A percentile compares a stretch with the other conserved stretches of the same genome.
Evolutionary conservation across 176 grass and related monocot species (phyloP).

Genomic region (Eragrostis nindensis): DNA sequence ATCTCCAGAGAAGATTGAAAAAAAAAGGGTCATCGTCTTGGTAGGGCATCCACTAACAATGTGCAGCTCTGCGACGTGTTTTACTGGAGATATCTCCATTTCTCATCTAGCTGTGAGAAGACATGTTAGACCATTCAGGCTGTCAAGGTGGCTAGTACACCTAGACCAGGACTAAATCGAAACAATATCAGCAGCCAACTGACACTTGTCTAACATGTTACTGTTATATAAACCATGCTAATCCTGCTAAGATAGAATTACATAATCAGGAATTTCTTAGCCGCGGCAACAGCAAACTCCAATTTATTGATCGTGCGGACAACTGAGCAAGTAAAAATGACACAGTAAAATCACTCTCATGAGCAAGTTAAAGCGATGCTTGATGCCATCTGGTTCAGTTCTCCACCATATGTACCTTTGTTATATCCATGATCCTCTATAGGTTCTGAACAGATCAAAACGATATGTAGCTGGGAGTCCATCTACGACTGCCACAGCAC

Average conservation of each 20-base stretch:
- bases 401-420: slow-evolving; percentile 25
- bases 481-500: neutral
- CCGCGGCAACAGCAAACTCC: neutral
- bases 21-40: too few relatives aligned
- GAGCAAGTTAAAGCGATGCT: too few relatives aligned
- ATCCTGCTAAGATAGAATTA: neutral
- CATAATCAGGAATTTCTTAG: neutral
- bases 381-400: neutral
- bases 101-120: too few relatives aligned
- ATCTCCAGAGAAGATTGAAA: too few relatives aligned
- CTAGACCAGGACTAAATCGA: too few relatives aligned
- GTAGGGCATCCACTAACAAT: too few relatives aligned
- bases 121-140: too few relatives aligned
- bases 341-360: too few relatives aligned
- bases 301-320: neutral
- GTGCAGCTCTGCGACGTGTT: too few relatives aligned
- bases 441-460: slow-evolving; percentile 17
- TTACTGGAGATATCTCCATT: too few relatives aligned
- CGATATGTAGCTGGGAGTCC: neutral
- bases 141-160: too few relatives aligned
- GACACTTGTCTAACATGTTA: neutral
- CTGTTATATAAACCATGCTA: neutral
- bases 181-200: too few relatives aligned
- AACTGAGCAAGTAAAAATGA: neutral
- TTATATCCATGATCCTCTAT: slow-evolving; percentile 12